Base-by-base conservation (phyloP, 371 early-diverging fungal species). In the Phascolomyces articulosus region DNA sequence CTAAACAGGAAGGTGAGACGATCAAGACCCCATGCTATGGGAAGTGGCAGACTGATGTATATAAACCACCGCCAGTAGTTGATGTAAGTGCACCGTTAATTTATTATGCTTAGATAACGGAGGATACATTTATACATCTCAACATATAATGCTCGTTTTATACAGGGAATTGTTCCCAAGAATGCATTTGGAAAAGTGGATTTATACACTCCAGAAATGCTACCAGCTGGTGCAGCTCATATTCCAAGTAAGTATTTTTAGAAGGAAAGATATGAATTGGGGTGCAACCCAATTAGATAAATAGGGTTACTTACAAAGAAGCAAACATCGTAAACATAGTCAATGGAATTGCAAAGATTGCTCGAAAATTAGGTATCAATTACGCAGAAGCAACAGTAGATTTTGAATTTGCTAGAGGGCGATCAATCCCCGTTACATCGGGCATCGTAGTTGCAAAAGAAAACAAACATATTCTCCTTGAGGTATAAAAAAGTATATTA, bases 21-120 rank as follows among this genome's bases (percentile, higher is more conserved):
- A 18, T 74, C 3, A 41, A 70, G 18, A 71, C 77, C 0, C 73
- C 77, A 15, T 81, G 94, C 47, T 97, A 85, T 73, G 96, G 93
- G 23, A 89, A 89, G 58, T 96, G 96, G 95, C 96, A 97, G 75
- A 96, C 96, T 0, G 85, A 84, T 20, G 69, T 69, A 0, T 91
- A 86, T 67, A 67, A 69, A 21, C 84, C 95, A 2, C 82, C 81
- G 20, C 87, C 86, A 29, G 82, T 95, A 3, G 71, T 86, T 2
- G 82, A 93, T 77, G 93, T 83, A 72, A 64, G 73, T 10, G 20
- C 20, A 20, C 0, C 16, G 28, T 20, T 53, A 11, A 55, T 28
- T 27, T 44, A 34, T 34, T 0, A 34, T 34, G 0, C 11, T 34
- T 34, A 34, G 31, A 13, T 20, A 56, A 21, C 21, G 23, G 7